phyloP scores from a whole-genome alignment of 257 asterid genomes.

The Solanum sejunctum region DNA sequence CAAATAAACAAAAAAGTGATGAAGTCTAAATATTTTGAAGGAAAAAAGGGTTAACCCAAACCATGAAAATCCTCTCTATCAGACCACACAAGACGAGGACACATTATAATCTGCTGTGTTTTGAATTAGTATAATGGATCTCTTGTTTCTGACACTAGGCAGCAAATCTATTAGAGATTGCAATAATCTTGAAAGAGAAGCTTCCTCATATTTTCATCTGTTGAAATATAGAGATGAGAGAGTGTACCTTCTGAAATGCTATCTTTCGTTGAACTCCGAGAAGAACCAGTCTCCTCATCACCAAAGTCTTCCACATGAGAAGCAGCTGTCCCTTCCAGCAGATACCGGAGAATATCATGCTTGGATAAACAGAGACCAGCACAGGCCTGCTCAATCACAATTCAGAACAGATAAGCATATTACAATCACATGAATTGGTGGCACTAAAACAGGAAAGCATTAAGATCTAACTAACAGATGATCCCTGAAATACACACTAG shows the following conservation, averaged over 20 bases:
- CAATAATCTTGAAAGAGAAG: not conserved
- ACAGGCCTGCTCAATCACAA: constrained; percentile 41
- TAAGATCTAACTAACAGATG: not conserved
- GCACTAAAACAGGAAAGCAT: not conserved
- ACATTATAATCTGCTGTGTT: not conserved
- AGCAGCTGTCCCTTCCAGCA: constrained; percentile 68
- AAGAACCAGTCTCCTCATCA: constrained; percentile 27
- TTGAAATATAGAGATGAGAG: not conserved
- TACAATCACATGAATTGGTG: not conserved
- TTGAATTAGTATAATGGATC: not conserved
- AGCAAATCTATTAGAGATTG: not conserved
- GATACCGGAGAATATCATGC: constrained; percentile 31
- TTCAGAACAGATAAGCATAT: not conserved
- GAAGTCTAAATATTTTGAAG: not conserved
- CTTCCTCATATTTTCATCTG: not conserved
- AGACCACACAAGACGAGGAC: not conserved
- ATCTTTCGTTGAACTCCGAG: constrained; percentile 6
- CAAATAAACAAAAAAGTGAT: not conserved
- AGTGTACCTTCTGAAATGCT: constrained; percentile 27
- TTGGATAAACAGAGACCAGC: constrained; percentile 62
- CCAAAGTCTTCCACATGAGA: constrained; percentile 42
- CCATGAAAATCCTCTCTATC: not conserved
- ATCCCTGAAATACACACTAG: not conserved
- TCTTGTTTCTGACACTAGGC: not conserved
- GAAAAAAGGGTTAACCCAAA: not conserved